Evolutionary conservation across 202 grass and related monocot species (phyloP).

Genomic region (Bolboschoenoplectus hybrid): DNA sequence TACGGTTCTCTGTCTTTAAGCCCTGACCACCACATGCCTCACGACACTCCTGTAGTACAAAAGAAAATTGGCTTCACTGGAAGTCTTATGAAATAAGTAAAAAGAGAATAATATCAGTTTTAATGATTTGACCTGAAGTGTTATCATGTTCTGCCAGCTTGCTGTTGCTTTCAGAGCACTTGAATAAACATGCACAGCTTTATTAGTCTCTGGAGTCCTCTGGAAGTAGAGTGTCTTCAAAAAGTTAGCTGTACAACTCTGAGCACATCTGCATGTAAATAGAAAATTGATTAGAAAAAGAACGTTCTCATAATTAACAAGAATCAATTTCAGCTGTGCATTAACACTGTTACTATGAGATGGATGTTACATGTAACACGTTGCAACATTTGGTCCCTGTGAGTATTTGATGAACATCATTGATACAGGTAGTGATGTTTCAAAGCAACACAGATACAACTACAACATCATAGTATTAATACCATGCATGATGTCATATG

Average conservation of each 20-base stretch:
- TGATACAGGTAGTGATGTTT: not conserved
- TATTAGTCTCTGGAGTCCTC: conserved; percentile 76
- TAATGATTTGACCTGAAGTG: conserved; percentile 67
- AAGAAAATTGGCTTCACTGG: conserved; percentile 39
- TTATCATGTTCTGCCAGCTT: conserved; percentile 96
- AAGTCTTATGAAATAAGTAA: conserved; percentile 30
- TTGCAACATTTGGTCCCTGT: not conserved
- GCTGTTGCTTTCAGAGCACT: conserved; percentile 92
- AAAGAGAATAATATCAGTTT: conserved; percentile 32
- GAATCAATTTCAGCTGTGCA: not conserved
- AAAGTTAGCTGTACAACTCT: conserved; percentile 82
- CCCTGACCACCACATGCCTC: conserved; percentile 98
- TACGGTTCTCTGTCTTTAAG: conserved; percentile 87
- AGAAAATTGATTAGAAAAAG: conserved; percentile 28
- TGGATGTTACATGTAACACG: not conserved
- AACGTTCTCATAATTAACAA: conserved; percentile 20
- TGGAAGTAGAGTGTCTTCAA: conserved; percentile 83
- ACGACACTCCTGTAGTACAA: conserved; percentile 70
- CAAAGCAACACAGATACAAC: not conserved
- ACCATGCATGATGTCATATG: not conserved
- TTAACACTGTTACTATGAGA: not conserved
- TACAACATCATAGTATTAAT: not conserved
- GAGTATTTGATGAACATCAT: conserved; percentile 23
- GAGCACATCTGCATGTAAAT: conserved; percentile 67
- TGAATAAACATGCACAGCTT: conserved; percentile 89